These are phyloP conservation scores for Mortierella sp. DNA, from an alignment of 371 early-diverging fungal genomes.

Conservation along the genomic window DNA sequence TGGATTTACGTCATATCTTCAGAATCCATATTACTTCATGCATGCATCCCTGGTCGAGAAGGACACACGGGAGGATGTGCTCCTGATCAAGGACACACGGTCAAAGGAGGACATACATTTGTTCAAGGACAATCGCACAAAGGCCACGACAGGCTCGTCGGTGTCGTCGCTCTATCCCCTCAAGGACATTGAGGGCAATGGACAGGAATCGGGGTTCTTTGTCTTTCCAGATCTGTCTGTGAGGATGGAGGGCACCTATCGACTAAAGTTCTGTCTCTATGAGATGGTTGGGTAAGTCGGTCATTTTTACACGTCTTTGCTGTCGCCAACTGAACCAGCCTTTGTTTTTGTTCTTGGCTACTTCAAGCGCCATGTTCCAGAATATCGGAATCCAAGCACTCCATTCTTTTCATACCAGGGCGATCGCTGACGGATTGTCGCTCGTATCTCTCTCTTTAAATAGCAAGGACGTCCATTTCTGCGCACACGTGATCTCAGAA, in stretches of 20 bases:
- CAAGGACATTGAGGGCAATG: conserved; percentile 82
- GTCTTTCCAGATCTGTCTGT: conserved; percentile 97
- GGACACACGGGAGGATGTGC: conserved; percentile 45
- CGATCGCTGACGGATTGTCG: neutral
- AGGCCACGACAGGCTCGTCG: conserved; percentile 79
- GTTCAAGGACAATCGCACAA: conserved; percentile 55
- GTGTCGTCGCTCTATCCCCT: conserved; percentile 93
- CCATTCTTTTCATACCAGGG: neutral
- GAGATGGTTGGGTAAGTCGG: conserved; percentile 81
- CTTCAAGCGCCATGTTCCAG: neutral
- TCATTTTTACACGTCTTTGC: neutral
- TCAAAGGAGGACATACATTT: conserved; percentile 52
- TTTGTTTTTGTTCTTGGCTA: neutral
- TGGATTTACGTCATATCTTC: conserved; percentile 72
- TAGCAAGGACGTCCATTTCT: conserved; percentile 81
- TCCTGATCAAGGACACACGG: conserved; percentile 48
- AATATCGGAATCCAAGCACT: neutral
- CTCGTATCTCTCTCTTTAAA: neutral
- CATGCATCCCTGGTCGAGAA: conserved; percentile 64
- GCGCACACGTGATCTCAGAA: conserved; percentile 84
- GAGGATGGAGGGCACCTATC: conserved; percentile 92
- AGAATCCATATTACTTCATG: conserved; percentile 92
- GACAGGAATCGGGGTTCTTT: conserved; percentile 91
- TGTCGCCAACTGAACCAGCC: neutral
- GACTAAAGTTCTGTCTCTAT: conserved; percentile 92